A percentile compares a stretch with the other conserved stretches of the same genome.
These are phyloP conservation scores for Penicillium verrucosum DNA, from an alignment of 2,329 filamentous ascomycete genomes.

Conservation along the genomic window DNA sequence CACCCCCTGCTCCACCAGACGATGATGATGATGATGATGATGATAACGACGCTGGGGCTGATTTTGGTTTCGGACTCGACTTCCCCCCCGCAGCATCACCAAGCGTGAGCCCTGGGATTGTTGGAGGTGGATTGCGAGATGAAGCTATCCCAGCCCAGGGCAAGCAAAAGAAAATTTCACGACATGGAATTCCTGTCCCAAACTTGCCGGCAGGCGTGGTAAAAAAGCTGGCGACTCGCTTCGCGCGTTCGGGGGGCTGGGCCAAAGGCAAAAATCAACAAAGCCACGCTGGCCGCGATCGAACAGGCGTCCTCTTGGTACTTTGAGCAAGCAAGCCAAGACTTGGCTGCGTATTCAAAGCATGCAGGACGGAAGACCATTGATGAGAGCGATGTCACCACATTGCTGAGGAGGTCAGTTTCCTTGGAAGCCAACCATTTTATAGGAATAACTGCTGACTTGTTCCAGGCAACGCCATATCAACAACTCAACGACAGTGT, in stretches of 20 bases:
- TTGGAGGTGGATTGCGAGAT: slow-evolving; percentile 37
- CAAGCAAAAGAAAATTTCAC: slow-evolving; percentile 60
- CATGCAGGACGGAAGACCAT: slow-evolving; percentile 83
- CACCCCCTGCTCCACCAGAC: slow-evolving; percentile 26
- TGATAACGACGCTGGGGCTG: slow-evolving; percentile 23
- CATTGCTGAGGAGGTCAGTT: slow-evolving; percentile 77
- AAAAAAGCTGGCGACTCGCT: slow-evolving; percentile 63
- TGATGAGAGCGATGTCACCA: slow-evolving; percentile 77
- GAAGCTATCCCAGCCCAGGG: slow-evolving; percentile 28
- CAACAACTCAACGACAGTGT: slow-evolving; percentile 67
- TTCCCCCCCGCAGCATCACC: slow-evolving; percentile 28
- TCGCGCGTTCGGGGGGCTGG: slow-evolving; percentile 65
- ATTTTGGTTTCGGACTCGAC: slow-evolving; percentile 33
- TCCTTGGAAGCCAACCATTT: not conserved
- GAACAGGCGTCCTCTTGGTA: slow-evolving; percentile 85
- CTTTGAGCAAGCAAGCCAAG: slow-evolving; percentile 81
- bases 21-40: slow-evolving; percentile 18
- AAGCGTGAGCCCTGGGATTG: slow-evolving; percentile 33
- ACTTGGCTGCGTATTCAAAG: slow-evolving; percentile 72
- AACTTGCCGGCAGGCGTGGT: slow-evolving; percentile 70
- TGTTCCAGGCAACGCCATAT: slow-evolving; percentile 70
- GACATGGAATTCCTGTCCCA: slow-evolving; percentile 71
- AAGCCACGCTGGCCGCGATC: slow-evolving; percentile 70
- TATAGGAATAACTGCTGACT: slow-evolving; percentile 27
- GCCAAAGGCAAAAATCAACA: slow-evolving; percentile 65